Evolutionary conservation across 2,329 filamentous ascomycete species (phyloP).

Genomic region (Emergomyces pasteurianus): DNA sequence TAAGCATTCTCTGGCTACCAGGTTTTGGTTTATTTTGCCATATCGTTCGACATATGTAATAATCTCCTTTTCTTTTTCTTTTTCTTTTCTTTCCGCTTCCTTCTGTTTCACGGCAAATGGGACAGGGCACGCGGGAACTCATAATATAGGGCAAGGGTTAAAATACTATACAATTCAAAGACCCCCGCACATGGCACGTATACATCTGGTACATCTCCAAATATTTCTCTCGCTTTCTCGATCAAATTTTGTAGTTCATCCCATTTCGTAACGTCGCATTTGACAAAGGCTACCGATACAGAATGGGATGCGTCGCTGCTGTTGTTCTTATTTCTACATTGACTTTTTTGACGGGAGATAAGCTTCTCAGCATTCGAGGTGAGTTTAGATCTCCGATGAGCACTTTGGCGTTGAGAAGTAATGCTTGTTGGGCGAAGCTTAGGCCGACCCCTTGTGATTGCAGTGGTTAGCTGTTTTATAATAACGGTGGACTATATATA

Average conservation of each 20-base stretch:
- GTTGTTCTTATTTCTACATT: background rate
- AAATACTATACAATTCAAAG: slow-evolving; percentile 24
- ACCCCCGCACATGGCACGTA: slow-evolving; percentile 27
- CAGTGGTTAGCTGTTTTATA: background rate
- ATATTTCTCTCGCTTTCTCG: slow-evolving; percentile 14
- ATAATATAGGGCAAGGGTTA: background rate
- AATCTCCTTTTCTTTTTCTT: background rate
- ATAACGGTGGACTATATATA: too few relatives aligned
- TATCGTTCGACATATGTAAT: background rate
- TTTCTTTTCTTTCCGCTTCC: background rate
- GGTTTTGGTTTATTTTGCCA: background rate
- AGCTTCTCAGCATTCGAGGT: slow-evolving; percentile 19
- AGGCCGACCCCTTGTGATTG: slow-evolving; percentile 20
- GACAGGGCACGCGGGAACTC: too few relatives aligned
- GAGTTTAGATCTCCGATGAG: slow-evolving; percentile 25
- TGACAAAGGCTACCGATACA: slow-evolving; percentile 15
- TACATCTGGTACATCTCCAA: slow-evolving; percentile 25
- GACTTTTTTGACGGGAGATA: slow-evolving; percentile 3
- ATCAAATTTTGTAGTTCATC: slow-evolving; percentile 19
- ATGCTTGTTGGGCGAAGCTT: slow-evolving; percentile 15
- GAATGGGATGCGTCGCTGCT: background rate
- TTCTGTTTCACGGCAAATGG: background rate
- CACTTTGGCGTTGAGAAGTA: slow-evolving; percentile 15
- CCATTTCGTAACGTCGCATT: slow-evolving; percentile 25
- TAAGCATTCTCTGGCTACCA: background rate